Conservation (phyloP, 495 filamentous ascomycete species). For the Lepraria neglecta region DNA sequence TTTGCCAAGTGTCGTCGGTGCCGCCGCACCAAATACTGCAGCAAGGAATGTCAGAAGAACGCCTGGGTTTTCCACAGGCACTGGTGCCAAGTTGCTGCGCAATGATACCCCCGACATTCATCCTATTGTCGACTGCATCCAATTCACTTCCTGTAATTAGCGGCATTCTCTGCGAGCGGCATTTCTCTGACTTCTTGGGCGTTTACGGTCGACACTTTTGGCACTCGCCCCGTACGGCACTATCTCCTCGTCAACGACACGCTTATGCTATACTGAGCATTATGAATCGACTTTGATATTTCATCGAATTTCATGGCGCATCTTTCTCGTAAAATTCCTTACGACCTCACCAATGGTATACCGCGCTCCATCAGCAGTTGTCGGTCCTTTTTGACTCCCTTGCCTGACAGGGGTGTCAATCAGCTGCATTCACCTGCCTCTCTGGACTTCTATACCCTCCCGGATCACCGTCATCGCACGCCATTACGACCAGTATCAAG, state of each 20-base stretch:
- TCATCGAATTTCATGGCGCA: slow-evolving; percentile 13
- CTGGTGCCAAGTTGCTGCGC: slow-evolving; percentile 83
- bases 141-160: slow-evolving; percentile 30
- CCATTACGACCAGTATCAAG: slow-evolving; percentile 5
- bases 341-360: slow-evolving; percentile 12
- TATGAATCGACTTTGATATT: slow-evolving; percentile 17
- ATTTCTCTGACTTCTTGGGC: slow-evolving; percentile 5
- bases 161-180: slow-evolving; percentile 19
- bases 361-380: slow-evolving; percentile 2
- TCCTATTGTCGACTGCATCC: slow-evolving; percentile 15
- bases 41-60: slow-evolving; percentile 98
- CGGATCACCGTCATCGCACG: slow-evolving; percentile 7
- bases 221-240: slow-evolving; percentile 10
- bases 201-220: slow-evolving; percentile 5
- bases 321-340: slow-evolving; percentile 12
- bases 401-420: background rate
- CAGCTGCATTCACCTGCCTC: slow-evolving; percentile 4
- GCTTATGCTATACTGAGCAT: slow-evolving; percentile 17
- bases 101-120: slow-evolving; percentile 34
- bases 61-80: slow-evolving; percentile 97
- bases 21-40: slow-evolving; percentile 97
- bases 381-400: background rate
- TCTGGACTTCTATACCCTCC: slow-evolving; percentile 9
- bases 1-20: slow-evolving; percentile 97
- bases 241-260: slow-evolving; percentile 18